Percentiles rank a stretch among this genome's conserved stretches.
Evolutionary conservation across 129 eudicot genomes (phyloP).

Genomic region (Pseudognaphalium luteoalbum): DNA sequence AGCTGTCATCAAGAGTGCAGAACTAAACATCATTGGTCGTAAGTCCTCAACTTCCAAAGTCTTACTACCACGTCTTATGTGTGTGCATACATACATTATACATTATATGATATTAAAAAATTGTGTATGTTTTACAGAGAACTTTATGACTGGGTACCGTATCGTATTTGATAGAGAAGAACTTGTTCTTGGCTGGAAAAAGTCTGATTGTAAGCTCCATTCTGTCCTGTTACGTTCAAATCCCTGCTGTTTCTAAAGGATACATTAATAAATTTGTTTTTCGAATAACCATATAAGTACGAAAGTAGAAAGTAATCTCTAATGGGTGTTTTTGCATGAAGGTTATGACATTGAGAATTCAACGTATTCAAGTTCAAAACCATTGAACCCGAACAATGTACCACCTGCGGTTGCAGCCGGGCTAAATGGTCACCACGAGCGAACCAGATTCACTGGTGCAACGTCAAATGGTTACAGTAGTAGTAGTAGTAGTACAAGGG

Average conservation of each 20-base stretch:
- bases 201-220: slow-evolving; percentile 59
- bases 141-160: slow-evolving; percentile 93
- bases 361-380: slow-evolving; percentile 22
- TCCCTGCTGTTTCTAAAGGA: too few species aligned
- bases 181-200: slow-evolving; percentile 85
- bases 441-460: slow-evolving; percentile 25
- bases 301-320: not conserved
- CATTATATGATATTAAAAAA: not conserved
- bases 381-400: slow-evolving; percentile 43
- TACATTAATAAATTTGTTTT: too few species aligned
- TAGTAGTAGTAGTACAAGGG: slow-evolving; percentile 14
- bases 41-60: slow-evolving; percentile 38
- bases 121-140: slow-evolving; percentile 51
- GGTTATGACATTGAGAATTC: slow-evolving; percentile 63
- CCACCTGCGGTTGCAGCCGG: slow-evolving; percentile 80
- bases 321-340: slow-evolving; percentile 35
- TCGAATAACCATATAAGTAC: not conserved
- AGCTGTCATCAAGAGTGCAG: slow-evolving; percentile 75
- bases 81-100: not conserved
- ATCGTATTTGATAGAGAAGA: slow-evolving; percentile 88
- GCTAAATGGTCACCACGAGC: slow-evolving; percentile 33
- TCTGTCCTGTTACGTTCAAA: slow-evolving; percentile 25
- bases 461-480: slow-evolving; percentile 36
- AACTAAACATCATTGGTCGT: slow-evolving; percentile 89
- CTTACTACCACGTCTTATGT: not conserved